A percentile compares a stretch with the other conserved stretches of the same genome.
These are phyloP conservation scores for Tulasnella sp. DNA, from an alignment of 768 basidiomycete genomes.

Conservation along the genomic window DNA sequence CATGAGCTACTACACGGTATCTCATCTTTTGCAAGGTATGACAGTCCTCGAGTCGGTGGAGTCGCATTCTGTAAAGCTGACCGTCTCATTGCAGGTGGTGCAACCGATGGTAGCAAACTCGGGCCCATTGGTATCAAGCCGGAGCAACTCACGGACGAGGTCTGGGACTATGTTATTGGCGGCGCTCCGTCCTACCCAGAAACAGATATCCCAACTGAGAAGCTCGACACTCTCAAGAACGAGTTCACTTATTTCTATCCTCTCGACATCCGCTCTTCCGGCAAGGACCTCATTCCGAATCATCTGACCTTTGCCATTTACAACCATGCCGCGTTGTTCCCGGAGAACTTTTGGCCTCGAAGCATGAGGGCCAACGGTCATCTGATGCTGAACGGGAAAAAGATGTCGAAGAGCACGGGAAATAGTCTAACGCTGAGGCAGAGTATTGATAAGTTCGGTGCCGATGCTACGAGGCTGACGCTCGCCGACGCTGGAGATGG, in stretches of 20 bases:
- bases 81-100: conserved; percentile 37
- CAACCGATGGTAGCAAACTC: conserved; percentile 64
- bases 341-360: conserved; percentile 74
- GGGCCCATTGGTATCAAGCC: conserved; percentile 79
- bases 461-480: conserved; percentile 83
- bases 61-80: neutral
- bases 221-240: conserved; percentile 74
- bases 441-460: conserved; percentile 88
- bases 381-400: conserved; percentile 93
- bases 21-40: conserved; percentile 84
- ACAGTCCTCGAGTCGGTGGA: neutral
- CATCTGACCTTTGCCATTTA: conserved; percentile 91
- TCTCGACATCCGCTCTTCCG: conserved; percentile 94
- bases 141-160: conserved; percentile 93
- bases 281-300: conserved; percentile 93
- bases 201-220: conserved; percentile 58
- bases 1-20: conserved; percentile 95
- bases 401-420: conserved; percentile 97
- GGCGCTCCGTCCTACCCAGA: conserved; percentile 39
- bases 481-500: conserved; percentile 97
- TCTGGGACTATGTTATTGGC: conserved; percentile 91
- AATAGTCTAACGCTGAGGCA: conserved; percentile 89
- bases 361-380: conserved; percentile 95
- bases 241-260: conserved; percentile 97
- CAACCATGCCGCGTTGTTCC: conserved; percentile 90